A percentile compares a stretch with the other conserved stretches of the same genome.
These are phyloP conservation scores for Carpinus viminea DNA, from an alignment of 306 rosid species.

Conservation along the genomic window DNA sequence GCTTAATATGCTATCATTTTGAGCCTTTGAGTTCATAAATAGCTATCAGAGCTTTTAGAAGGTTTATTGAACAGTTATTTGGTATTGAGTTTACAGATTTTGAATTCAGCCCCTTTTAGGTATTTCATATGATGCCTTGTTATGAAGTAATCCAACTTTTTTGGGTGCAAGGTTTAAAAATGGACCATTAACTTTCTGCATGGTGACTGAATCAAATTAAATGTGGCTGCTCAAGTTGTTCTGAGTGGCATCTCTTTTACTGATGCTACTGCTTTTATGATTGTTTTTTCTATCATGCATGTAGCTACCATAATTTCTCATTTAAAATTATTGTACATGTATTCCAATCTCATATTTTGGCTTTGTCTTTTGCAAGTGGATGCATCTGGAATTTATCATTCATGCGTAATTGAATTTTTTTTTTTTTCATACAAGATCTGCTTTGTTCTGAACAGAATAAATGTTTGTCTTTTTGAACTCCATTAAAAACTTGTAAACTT, in stretches of 20 bases:
- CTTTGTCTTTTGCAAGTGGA: background rate
- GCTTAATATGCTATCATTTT: background rate
- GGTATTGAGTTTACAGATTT: background rate
- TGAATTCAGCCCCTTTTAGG: background rate
- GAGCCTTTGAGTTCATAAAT: background rate
- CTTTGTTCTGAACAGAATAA: background rate
- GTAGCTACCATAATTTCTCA: background rate
- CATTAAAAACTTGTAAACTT: conserved; percentile 12
- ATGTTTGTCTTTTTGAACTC: conserved; percentile 1
- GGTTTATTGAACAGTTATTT: background rate
- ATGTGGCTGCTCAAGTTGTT: background rate
- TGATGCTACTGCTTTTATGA: background rate
- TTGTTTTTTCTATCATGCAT: background rate
- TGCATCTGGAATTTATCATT: background rate
- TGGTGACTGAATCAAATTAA: background rate
- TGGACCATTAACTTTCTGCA: background rate
- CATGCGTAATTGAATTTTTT: too few relatives aligned
- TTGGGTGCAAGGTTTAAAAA: background rate
- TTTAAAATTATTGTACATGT: background rate
- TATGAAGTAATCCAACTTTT: background rate
- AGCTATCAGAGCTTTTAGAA: background rate
- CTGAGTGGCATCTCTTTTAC: background rate
- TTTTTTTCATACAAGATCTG: background rate
- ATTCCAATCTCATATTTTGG: background rate
- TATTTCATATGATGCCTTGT: background rate